Base-by-base conservation (phyloP, 2,329 filamentous ascomycete genomes). In the Dendryphion nanum region DNA sequence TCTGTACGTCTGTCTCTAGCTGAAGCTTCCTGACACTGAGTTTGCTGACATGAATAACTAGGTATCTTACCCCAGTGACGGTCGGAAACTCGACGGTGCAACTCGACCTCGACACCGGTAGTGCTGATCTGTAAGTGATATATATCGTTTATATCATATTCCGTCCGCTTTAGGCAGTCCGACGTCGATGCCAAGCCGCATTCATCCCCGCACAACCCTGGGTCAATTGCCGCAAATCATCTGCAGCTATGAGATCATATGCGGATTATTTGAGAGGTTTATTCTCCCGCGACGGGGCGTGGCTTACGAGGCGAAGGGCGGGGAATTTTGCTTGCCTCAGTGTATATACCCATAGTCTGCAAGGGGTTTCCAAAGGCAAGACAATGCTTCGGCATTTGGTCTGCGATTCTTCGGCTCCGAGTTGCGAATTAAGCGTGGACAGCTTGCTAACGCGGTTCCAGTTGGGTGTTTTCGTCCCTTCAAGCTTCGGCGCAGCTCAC, bases 91-190 rank as follows among this genome's bases (percentile, higher is more conserved):
- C 83, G 50, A 76, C 69, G 3, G 59, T 87, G 45, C 75, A 80
- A 42, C 61, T 89, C 43, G 83, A 87, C 57, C 76, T 89, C 43
- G 86, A 89, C 49, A 89, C 85, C 12, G 83, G 73, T 45, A 84
- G 72, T 46, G 73, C 81, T 29, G 82, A 85, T 65, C 76, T 86
- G 83, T 81, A 64, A 68, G 76, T 67, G 13, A 33, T 33, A 23
- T 40, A 34, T 10, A 12, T 30, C 18, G 13, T 26, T 28, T 20
- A 30, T 19, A 36, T 41, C 29, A 40, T 31, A 18, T 7, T 20
- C 10, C 18, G 23, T 19, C 33, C 12, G 10, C 31, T 42, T n/a
- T 38, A 19, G 35, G 33, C 23, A 26, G 23, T 34, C 30, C 5
- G 17, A 17, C 10, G 16, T n/a, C 18, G 24, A 17, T 14, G 38